Evolutionary conservation across 768 basidiomycete genomes (phyloP).

Genomic region (Paxillus rubicundulus): DNA sequence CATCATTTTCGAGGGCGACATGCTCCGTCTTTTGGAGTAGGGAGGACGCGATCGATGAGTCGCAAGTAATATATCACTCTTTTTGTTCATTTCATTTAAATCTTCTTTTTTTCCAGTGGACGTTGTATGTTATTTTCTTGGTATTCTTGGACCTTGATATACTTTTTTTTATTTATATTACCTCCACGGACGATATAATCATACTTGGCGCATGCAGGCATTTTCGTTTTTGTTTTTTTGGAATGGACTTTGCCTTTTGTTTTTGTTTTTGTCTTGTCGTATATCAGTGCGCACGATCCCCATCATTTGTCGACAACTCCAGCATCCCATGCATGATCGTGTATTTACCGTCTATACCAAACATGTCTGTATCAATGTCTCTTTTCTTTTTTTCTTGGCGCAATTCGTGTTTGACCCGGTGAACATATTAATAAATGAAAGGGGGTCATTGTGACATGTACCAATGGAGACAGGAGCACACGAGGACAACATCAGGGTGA

Average conservation of each 20-base stretch:
- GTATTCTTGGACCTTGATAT: too few species aligned
- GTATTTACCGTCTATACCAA: conserved; percentile 13
- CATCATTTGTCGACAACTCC: not conserved
- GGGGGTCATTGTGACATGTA: not conserved
- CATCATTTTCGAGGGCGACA: conserved; percentile 53
- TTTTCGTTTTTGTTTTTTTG: too few species aligned
- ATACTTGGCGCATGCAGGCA: too few species aligned
- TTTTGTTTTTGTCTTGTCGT: conserved; percentile 14
- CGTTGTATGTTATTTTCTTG: too few species aligned
- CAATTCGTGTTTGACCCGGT: not conserved
- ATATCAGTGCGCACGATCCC: not conserved
- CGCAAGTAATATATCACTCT: not conserved
- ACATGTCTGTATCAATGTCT: conserved; percentile 23
- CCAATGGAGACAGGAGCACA: not conserved
- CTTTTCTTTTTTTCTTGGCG: conserved; percentile 3
- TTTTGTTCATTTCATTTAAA: not conserved
- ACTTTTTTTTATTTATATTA: too few species aligned
- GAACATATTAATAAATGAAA: not conserved
- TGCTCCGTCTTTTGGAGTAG: conserved; percentile 27
- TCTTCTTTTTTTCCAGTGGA: not conserved
- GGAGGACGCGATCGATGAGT: not conserved
- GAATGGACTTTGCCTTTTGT: not conserved
- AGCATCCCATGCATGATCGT: conserved; percentile 2
- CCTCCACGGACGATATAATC: too few species aligned
- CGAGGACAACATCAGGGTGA: not conserved